These are phyloP conservation scores for Plantago ovata DNA, from an alignment of 257 asterid genomes.

Conservation along the genomic window DNA sequence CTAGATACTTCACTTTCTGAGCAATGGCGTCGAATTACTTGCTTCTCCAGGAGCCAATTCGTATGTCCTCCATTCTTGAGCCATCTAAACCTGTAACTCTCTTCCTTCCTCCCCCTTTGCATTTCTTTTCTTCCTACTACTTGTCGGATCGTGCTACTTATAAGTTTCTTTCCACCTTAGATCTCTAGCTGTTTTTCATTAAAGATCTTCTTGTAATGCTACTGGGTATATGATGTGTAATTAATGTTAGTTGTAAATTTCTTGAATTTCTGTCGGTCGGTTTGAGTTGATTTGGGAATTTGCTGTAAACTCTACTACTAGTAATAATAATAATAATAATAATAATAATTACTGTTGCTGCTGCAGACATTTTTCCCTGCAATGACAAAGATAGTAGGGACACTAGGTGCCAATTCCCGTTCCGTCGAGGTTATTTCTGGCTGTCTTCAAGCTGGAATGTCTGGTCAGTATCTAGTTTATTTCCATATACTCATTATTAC, in stretches of 20 bases:
- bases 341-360: no score
- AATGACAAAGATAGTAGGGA: constrained; percentile 93
- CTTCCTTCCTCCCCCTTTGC: neutral
- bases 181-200: neutral
- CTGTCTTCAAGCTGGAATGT: constrained; percentile 90
- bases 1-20: no score
- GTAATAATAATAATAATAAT: no score
- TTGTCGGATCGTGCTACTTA: neutral
- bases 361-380: constrained; percentile 74
- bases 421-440: constrained; percentile 70
- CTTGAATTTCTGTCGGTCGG: no score
- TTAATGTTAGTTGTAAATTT: no score
- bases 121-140: no score
- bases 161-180: neutral
- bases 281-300: neutral
- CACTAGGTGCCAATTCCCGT: constrained; percentile 77
- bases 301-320: neutral
- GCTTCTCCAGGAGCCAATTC: constrained; percentile 48
- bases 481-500: no score
- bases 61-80: constrained; percentile 53
- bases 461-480: no score
- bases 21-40: constrained; percentile 46
- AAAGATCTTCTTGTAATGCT: no score
- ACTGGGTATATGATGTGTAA: no score
- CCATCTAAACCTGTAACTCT: constrained; percentile 43